A percentile compares a stretch with the other conserved stretches of the same genome.
phyloP scores from a whole-genome alignment of 331 rosid species.

The Phaseolus coccineus region DNA sequence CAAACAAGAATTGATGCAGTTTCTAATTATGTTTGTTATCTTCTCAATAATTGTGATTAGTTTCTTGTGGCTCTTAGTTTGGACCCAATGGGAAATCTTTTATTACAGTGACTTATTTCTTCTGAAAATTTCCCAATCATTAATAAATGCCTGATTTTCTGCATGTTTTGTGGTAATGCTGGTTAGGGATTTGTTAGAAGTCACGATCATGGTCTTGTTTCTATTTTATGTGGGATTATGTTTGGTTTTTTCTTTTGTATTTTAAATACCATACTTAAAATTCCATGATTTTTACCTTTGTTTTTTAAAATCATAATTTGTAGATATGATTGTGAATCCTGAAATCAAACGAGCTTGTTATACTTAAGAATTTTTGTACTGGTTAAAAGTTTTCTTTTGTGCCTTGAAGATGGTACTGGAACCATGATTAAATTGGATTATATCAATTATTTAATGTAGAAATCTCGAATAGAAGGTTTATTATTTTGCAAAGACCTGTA shows the following conservation, averaged over 20 bases:
- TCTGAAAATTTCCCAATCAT: conserved; percentile 8
- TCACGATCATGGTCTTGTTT: conserved; percentile 28
- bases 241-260: neutral
- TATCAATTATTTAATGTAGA: no score
- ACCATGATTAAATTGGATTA: no score
- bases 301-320: neutral
- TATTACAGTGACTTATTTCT: conserved; percentile 7
- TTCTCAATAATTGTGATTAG: neutral
- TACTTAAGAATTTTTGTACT: neutral
- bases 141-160: conserved; percentile 27
- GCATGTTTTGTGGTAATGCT: conserved; percentile 11
- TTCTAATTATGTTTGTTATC: no score
- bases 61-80: conserved; percentile 31
- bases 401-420: no score
- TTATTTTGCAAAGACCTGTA: no score
- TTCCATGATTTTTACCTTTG: conserved; percentile 7
- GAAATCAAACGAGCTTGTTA: conserved; percentile 24
- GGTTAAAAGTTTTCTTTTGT: no score
- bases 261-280: conserved; percentile 37
- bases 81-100: conserved; percentile 30
- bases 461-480: no score
- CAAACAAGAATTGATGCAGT: no score
- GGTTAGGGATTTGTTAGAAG: conserved; percentile 39
- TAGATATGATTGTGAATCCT: neutral
- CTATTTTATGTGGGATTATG: conserved; percentile 9